Percentiles rank a stretch among this genome's conserved stretches.
These are phyloP conservation scores for Fusarium pseudonygamai DNA, from an alignment of 2,329 filamentous ascomycete genomes.

Conservation along the genomic window DNA sequence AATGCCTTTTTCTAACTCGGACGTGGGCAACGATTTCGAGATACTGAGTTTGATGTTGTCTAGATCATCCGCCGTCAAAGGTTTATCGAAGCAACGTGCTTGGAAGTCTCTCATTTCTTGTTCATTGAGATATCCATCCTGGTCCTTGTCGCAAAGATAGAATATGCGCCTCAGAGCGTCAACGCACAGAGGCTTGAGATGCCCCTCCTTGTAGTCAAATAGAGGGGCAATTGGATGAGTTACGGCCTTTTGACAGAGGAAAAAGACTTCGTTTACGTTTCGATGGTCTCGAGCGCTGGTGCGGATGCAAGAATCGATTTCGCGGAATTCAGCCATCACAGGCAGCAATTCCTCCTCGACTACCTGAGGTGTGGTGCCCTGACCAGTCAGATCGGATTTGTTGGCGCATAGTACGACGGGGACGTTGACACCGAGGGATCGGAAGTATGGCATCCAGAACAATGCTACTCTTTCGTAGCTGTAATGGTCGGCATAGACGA, in stretches of 20 bases:
- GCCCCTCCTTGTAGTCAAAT: slow-evolving; percentile 93
- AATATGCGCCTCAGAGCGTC: slow-evolving; percentile 90
- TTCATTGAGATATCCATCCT: slow-evolving; percentile 91
- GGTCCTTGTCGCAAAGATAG: slow-evolving; percentile 95
- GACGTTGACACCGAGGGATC: slow-evolving; percentile 97
- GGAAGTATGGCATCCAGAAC: slow-evolving; percentile 99
- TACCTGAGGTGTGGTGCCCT: slow-evolving; percentile 81
- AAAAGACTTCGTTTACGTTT: slow-evolving; percentile 97
- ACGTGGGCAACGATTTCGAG: slow-evolving; percentile 70
- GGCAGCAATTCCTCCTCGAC: slow-evolving; percentile 98
- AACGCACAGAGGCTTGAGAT: slow-evolving; percentile 87
- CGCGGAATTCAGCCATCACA: slow-evolving; percentile 98
- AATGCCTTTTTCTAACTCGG: slow-evolving; percentile 75
- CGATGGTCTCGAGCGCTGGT: slow-evolving; percentile 91
- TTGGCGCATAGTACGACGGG: slow-evolving; percentile 97
- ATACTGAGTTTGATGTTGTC: slow-evolving; percentile 92
- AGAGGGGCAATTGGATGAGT: slow-evolving; percentile 96
- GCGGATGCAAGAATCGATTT: slow-evolving; percentile 97
- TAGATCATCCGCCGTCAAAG: slow-evolving; percentile 81
- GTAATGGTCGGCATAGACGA: slow-evolving; percentile 98
- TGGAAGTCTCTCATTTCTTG: slow-evolving; percentile 93
- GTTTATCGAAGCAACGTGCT: slow-evolving; percentile 89
- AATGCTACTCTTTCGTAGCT: slow-evolving; percentile 97
- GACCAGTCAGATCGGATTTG: slow-evolving; percentile 87
- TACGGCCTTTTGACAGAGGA: slow-evolving; percentile 97